These are phyloP conservation scores for Litsea cubeba DNA, from an alignment of 164 flowering plant species.

Conservation along the genomic window DNA sequence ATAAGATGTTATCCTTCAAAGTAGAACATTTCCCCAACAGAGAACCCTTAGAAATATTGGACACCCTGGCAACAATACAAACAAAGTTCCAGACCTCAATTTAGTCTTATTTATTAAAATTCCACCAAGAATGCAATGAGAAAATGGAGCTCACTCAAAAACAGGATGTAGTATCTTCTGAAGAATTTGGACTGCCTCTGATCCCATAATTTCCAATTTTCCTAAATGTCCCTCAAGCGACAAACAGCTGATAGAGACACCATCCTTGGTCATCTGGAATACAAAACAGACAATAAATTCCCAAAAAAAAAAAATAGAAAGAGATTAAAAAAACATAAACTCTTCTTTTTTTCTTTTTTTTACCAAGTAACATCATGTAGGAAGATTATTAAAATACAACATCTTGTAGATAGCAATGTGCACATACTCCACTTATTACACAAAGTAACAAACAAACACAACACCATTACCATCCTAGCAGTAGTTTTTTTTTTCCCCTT, in stretches of 20 bases:
- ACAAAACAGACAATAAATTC: background rate
- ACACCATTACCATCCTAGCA: too few relatives aligned
- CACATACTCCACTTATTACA: too few relatives aligned
- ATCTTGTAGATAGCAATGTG: too few relatives aligned
- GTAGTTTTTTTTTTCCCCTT: too few relatives aligned
- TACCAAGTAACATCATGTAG: background rate
- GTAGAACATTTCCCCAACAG: slow-evolving; percentile 29
- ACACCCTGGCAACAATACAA: slow-evolving; percentile 11
- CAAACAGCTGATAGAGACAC: slow-evolving; percentile 38
- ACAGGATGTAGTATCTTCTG: slow-evolving; percentile 52
- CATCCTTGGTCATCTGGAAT: slow-evolving; percentile 46
- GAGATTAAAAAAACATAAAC: too few relatives aligned
- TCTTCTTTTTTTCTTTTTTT: too few relatives aligned
- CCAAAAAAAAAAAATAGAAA: too few relatives aligned
- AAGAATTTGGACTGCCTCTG: slow-evolving; percentile 55
- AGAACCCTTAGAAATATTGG: slow-evolving; percentile 33
- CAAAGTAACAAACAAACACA: too few relatives aligned
- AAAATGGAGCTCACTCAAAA: slow-evolving; percentile 38
- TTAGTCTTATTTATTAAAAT: background rate
- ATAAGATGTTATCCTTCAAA: slow-evolving; percentile 14
- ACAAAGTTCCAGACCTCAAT: background rate
- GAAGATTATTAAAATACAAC: background rate
- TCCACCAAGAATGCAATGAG: background rate
- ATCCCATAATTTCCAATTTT: slow-evolving; percentile 69
- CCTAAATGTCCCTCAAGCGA: slow-evolving; percentile 75